Evolutionary conservation across 2,329 filamentous ascomycete genomes (phyloP).

Genomic region (Alternaria alternata): DNA sequence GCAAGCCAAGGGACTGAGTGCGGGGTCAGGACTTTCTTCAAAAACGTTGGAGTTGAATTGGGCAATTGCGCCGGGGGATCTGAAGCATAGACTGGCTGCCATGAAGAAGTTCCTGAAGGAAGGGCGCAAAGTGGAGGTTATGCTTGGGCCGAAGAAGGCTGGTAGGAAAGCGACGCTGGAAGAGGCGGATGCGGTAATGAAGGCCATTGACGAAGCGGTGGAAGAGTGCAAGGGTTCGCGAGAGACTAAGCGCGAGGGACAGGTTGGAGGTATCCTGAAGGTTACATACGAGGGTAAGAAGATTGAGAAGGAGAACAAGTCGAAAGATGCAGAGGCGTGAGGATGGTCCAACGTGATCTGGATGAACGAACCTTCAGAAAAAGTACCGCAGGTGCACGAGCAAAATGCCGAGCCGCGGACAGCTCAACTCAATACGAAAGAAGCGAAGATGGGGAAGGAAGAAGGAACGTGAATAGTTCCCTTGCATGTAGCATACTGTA

Average conservation of each 20-base stretch:
- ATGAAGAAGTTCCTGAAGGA: slow-evolving; percentile 75
- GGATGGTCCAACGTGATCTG: neutral
- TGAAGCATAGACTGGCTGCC: slow-evolving; percentile 62
- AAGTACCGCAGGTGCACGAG: neutral
- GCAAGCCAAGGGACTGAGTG: slow-evolving; percentile 42
- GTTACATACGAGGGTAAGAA: slow-evolving; percentile 42
- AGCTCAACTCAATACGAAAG: neutral
- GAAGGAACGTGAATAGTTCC: neutral
- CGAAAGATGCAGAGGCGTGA: slow-evolving; percentile 6
- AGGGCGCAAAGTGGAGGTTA: slow-evolving; percentile 77
- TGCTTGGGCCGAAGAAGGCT: slow-evolving; percentile 72
- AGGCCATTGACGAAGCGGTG: slow-evolving; percentile 57
- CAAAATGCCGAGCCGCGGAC: slow-evolving; percentile 4
- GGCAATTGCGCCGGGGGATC: slow-evolving; percentile 80
- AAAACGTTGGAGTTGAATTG: slow-evolving; percentile 93
- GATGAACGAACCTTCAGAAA: neutral
- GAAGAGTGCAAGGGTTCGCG: slow-evolving; percentile 45
- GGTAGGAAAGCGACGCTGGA: slow-evolving; percentile 67
- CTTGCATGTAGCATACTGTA: slow-evolving; percentile 10
- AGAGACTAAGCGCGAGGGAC: slow-evolving; percentile 40
- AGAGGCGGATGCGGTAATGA: slow-evolving; percentile 66
- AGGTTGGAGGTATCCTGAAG: slow-evolving; percentile 43
- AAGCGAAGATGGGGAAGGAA: neutral
- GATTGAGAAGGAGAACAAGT: slow-evolving; percentile 24
- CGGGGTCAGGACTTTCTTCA: slow-evolving; percentile 39